Evolutionary conservation across 768 basidiomycete genomes (phyloP).

Genomic region (Tricholoma sp.): DNA sequence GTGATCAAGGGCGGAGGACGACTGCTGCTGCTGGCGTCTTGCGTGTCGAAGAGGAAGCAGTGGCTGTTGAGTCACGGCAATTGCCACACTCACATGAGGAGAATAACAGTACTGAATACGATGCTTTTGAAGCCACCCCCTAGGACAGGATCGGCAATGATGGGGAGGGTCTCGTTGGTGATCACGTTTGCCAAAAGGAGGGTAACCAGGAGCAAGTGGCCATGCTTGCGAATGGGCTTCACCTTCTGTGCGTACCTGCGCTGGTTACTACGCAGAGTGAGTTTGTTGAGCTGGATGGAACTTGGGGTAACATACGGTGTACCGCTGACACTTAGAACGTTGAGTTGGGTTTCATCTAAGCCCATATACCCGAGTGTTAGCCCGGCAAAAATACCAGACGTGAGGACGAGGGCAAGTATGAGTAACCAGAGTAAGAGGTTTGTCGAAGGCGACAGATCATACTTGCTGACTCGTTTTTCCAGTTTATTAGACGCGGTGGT

Average conservation of each 20-base stretch:
- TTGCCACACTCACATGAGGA: constrained; percentile 4
- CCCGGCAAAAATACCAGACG: constrained; percentile 88
- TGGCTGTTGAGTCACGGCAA: too few relatives aligned
- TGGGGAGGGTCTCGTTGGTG: constrained; percentile 81
- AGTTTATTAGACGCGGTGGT: too few relatives aligned
- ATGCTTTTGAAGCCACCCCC: constrained; percentile 4
- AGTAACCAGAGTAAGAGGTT: not conserved
- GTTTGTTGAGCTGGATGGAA: not conserved
- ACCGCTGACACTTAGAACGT: constrained; percentile 81
- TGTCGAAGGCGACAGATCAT: too few relatives aligned
- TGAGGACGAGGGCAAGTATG: constrained; percentile 77
- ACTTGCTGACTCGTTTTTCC: too few relatives aligned
- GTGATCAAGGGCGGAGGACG: not conserved
- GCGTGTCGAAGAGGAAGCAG: not conserved
- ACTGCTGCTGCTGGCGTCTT: constrained; percentile 4
- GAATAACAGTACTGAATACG: constrained; percentile 4
- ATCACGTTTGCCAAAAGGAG: constrained; percentile 89
- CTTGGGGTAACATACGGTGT: constrained; percentile 47
- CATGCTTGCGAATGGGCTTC: constrained; percentile 79
- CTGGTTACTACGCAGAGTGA: constrained; percentile 50
- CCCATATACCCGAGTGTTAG: constrained; percentile 91
- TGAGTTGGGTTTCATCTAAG: constrained; percentile 87
- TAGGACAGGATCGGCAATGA: constrained; percentile 49
- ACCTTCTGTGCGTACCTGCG: constrained; percentile 79
- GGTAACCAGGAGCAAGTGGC: constrained; percentile 78